A percentile compares a stretch with the other conserved stretches of the same genome.
Evolutionary conservation across 169 alveolate species (phyloP).

Genomic region (Plasmodium malariae): DNA sequence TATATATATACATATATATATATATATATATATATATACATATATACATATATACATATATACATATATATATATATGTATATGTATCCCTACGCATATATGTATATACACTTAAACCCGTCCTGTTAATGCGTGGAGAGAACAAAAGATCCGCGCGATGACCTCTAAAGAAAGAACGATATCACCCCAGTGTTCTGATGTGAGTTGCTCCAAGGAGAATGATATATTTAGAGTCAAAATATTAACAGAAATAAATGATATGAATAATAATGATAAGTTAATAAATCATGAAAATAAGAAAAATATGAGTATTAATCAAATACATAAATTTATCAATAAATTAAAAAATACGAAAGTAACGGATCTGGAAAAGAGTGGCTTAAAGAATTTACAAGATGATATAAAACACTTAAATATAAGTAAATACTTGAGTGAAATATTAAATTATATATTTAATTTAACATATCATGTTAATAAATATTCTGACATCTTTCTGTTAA

Average conservation of each 20-base stretch:
- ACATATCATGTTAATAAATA: conserved; percentile 34
- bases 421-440: conserved; percentile 54
- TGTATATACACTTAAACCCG: no score
- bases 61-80: no score
- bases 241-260: neutral
- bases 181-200: no score
- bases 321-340: conserved; percentile 69
- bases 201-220: conserved; percentile 10
- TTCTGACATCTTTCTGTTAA: conserved; percentile 39
- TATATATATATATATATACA: no score
- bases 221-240: conserved; percentile 25
- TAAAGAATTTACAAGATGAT: conserved; percentile 33
- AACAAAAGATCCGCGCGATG: no score
- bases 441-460: conserved; percentile 34
- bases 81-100: no score
- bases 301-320: conserved; percentile 46
- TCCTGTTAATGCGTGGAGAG: no score
- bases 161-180: no score
- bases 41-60: no score
- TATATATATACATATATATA: neutral
- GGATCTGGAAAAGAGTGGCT: conserved; percentile 18
- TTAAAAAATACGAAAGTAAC: conserved; percentile 50
- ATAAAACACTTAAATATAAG: conserved; percentile 50
- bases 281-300: neutral
- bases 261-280: neutral